Evolutionary conservation across 805 yeast genomes (phyloP).

Genomic region (Nakazawaea laoshanensis): DNA sequence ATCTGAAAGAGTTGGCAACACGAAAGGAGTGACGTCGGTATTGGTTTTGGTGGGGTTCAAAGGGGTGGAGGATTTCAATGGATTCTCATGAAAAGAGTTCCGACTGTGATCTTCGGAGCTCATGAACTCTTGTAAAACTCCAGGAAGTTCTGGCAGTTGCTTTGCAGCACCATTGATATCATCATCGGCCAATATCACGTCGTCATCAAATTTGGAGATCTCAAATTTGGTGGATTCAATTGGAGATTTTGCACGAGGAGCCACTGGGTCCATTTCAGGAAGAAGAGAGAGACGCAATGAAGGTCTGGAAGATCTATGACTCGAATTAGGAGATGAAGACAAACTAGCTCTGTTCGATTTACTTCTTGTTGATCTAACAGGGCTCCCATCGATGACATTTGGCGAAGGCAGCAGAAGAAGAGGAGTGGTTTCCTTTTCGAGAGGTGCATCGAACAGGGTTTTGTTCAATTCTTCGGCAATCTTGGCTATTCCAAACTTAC

Average conservation of each 20-base stretch:
- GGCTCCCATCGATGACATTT: too few relatives aligned
- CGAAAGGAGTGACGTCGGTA: conserved; percentile 6
- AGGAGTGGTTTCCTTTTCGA: conserved; percentile 4
- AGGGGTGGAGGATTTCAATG: conserved; percentile 5
- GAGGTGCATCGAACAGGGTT: background rate
- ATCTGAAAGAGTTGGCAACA: background rate
- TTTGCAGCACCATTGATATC: conserved; percentile 5
- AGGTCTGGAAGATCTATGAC: conserved; percentile 4
- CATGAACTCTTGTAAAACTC: conserved; percentile 4
- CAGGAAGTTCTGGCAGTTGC: conserved; percentile 1
- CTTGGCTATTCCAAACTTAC: conserved; percentile 1
- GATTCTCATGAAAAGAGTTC: too few relatives aligned
- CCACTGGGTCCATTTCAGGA: background rate
- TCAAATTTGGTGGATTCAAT: conserved; percentile 3
- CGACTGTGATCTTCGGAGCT: background rate
- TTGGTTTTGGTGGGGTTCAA: conserved; percentile 1
- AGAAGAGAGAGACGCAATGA: conserved; percentile 6
- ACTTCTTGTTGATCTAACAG: too few relatives aligned
- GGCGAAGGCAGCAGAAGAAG: background rate
- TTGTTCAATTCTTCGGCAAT: conserved; percentile 1
- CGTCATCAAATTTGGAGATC: conserved; percentile 7
- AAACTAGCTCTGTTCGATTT: too few relatives aligned
- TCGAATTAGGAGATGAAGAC: too few relatives aligned
- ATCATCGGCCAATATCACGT: conserved; percentile 11
- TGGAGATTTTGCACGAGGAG: conserved; percentile 3